Evolutionary conservation across 768 basidiomycete genomes (phyloP), one percentile per base, ranked within the genome.

Genomic region (Auricularia auricula-judae): DNA sequence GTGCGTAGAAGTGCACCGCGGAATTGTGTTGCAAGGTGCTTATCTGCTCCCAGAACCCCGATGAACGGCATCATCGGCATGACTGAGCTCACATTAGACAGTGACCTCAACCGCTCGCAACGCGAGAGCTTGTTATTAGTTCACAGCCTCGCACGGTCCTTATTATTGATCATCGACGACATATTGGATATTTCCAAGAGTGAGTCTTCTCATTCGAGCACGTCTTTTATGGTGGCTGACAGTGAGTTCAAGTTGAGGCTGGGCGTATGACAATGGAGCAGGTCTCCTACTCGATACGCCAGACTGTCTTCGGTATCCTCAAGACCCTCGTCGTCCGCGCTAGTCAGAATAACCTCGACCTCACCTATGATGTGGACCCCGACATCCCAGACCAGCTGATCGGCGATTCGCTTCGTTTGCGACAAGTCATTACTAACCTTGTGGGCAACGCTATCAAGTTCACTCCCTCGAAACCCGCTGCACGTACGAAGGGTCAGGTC

Each of bases 51-150:
- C 71, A 93, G 96, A 73, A 98, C 97, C 29, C 97, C 97, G 0
- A 99, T 98, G 96, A 99, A 98, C 72, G 96, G 97, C 72, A 99
- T 99, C 74, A 98, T 99, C 69, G 96, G 96, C n/a, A 94, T 99
- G 94, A 99, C 96, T 33, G 94, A 96, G 75, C 77, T 99, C 65
- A 98, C 97, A 10, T 85, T 99, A 23, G 97, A 99, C 72, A 93
- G 90, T 54, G 97, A 99, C 73, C 76, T 99, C 68, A 97, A 94
- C 66, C 78, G 96, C 67, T 90, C 91, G 44, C 97, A 98, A 75
- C 80, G 96, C 66, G 97, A 98, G 79, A 97, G 94, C 74, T 78
- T 99, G 73, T 81, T 97, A 70, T 86, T 98, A 42, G 97, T 99
- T 7, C 95, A 98, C 73, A 93, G 89, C 67, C 80, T 99, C 73